These are phyloP conservation scores for Penicillium daleae DNA, from an alignment of 495 filamentous ascomycete species.

Conservation along the genomic window DNA sequence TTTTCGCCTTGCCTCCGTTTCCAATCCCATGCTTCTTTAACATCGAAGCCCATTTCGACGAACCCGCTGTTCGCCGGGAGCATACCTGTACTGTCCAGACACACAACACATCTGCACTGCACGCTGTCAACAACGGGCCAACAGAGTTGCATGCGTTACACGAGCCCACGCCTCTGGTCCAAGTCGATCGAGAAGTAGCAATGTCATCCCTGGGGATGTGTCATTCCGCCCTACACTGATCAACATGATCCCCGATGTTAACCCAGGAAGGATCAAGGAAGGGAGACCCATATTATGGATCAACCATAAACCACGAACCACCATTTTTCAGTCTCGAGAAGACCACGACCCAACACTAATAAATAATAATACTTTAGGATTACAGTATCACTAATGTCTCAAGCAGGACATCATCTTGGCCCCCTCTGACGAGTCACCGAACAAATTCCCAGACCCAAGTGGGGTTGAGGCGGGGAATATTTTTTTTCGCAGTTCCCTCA, in stretches of 20 bases:
- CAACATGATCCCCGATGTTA: background rate
- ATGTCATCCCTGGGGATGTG: background rate
- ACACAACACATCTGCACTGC: conserved; percentile 8
- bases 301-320: background rate
- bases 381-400: background rate
- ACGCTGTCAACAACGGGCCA: conserved; percentile 17
- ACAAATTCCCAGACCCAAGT: conserved; percentile 29
- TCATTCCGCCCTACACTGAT: background rate
- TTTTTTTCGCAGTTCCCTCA: conserved; percentile 40
- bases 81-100: conserved; percentile 15
- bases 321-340: background rate
- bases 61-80: background rate
- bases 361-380: background rate
- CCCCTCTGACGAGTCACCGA: conserved; percentile 2
- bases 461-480: conserved; percentile 47
- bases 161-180: conserved; percentile 21
- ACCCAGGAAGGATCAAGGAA: too few species aligned
- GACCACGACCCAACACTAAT: background rate
- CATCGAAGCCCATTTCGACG: conserved; percentile 7
- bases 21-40: background rate
- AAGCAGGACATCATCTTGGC: background rate
- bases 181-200: conserved; percentile 12
- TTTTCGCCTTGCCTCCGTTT: background rate
- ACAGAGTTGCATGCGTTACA: conserved; percentile 27
- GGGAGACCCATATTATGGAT: background rate